phyloP scores from a whole-genome alignment of 2,329 filamentous ascomycete species.

The Monosporascus sp. region DNA sequence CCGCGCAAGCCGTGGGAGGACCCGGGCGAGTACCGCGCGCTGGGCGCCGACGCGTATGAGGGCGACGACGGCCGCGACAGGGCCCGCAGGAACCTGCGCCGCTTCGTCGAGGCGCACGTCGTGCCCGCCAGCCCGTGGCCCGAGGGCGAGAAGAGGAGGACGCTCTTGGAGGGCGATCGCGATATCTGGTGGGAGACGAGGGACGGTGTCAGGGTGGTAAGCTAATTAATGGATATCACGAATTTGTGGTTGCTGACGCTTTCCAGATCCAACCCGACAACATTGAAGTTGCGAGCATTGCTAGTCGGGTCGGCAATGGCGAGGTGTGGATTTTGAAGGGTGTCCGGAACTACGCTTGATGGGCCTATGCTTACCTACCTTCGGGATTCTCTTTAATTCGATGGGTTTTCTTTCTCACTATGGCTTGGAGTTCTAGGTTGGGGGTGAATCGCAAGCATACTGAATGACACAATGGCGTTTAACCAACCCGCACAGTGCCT shows the following conservation, averaged over 20 bases:
- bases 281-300: constrained; percentile 70
- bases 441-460: too few species aligned
- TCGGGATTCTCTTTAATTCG: too few species aligned
- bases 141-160: constrained; percentile 59
- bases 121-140: constrained; percentile 71
- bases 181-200: constrained; percentile 79
- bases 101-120: constrained; percentile 84
- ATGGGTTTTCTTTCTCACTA: too few species aligned
- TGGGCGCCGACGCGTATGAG: constrained; percentile 69
- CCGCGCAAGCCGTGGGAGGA: constrained; percentile 86
- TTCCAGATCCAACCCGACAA: constrained; percentile 68
- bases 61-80: constrained; percentile 69
- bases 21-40: constrained; percentile 61
- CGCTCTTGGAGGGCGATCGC: constrained; percentile 55
- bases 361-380: neutral
- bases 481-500: too few species aligned
- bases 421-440: too few species aligned
- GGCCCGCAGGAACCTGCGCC: constrained; percentile 67
- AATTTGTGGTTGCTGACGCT: constrained; percentile 16
- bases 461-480: too few species aligned
- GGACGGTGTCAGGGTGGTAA: constrained; percentile 61
- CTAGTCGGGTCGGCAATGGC: constrained; percentile 76
- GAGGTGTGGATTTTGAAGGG: constrained; percentile 73
- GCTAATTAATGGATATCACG: constrained; percentile 24
- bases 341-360: constrained; percentile 40